These are phyloP conservation scores for Dictyostelium capitatum DNA, from an alignment of 78 protist genomes.

Conservation along the genomic window DNA sequence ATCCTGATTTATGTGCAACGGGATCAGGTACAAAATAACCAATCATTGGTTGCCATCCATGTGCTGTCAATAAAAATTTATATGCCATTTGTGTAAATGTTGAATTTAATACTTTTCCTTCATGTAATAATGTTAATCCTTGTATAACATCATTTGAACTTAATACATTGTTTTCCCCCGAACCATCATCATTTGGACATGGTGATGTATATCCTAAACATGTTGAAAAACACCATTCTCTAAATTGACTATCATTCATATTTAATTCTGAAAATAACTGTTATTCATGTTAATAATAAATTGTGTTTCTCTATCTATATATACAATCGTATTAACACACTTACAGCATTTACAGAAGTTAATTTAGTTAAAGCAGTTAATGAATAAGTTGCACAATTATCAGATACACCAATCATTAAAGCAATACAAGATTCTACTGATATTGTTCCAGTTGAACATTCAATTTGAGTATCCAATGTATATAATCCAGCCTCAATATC, in stretches of 20 bases:
- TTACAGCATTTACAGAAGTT: slow-evolving; percentile 34
- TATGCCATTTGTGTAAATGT: slow-evolving; percentile 12
- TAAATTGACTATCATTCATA: slow-evolving; percentile 50
- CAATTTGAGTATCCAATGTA: slow-evolving; percentile 23
- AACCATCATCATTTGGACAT: slow-evolving; percentile 67
- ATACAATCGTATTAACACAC: no score
- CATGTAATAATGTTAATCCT: slow-evolving; percentile 30
- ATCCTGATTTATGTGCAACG: slow-evolving; percentile 75
- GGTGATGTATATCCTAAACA: slow-evolving; percentile 56
- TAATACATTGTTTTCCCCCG: slow-evolving; percentile 9
- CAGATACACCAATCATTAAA: slow-evolving; percentile 75
- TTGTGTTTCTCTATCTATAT: no score
- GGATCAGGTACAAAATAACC: slow-evolving; percentile 50
- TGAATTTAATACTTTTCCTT: neutral
- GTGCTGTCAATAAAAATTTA: slow-evolving; percentile 61
- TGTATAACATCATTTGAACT: slow-evolving; percentile 41
- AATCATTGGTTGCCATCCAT: slow-evolving; percentile 75
- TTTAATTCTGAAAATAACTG: slow-evolving; percentile 30
- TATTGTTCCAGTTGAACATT: slow-evolving; percentile 33
- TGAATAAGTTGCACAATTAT: slow-evolving; percentile 70
- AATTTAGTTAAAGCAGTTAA: slow-evolving; percentile 36
- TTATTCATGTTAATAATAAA: neutral
- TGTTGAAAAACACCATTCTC: slow-evolving; percentile 67
- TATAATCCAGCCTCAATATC: slow-evolving; percentile 55
- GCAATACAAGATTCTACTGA: slow-evolving; percentile 32